Evolutionary conservation across 2,329 filamentous ascomycete genomes (phyloP).

Genomic region (Sporothrix euskadiensis): DNA sequence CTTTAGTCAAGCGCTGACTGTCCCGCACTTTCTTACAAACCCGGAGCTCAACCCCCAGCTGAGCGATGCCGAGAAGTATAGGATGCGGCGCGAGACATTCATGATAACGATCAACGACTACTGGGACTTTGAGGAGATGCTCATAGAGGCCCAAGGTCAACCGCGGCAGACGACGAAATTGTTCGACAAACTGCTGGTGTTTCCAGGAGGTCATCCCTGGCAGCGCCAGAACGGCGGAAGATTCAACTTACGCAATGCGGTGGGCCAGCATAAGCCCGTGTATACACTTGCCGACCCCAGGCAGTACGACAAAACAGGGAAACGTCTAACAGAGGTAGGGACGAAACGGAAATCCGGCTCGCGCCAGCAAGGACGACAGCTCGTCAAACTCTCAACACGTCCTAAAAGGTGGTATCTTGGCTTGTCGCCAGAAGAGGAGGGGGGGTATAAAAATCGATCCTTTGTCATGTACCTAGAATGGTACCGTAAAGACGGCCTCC

Average conservation of each 20-base stretch:
- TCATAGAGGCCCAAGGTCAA: not conserved
- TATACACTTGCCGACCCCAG: not conserved
- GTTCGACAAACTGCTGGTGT: not conserved
- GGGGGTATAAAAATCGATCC: not conserved
- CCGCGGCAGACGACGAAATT: not conserved
- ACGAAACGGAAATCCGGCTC: not conserved
- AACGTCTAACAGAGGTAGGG: not conserved
- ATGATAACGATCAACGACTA: not conserved
- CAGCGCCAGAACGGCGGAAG: not conserved
- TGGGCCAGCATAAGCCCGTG: not conserved
- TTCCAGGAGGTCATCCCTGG: not conserved
- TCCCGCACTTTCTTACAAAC: not conserved
- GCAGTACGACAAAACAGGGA: not conserved
- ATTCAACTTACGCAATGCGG: not conserved
- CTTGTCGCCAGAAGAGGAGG: not conserved
- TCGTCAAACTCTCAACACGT: not conserved
- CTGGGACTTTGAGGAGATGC: not conserved
- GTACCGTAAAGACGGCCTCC: not conserved
- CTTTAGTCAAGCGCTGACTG: not conserved
- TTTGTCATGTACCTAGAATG: not conserved
- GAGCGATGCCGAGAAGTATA: not conserved
- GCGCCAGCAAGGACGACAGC: not conserved
- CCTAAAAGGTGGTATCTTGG: not conserved
- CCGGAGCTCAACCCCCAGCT: constrained; percentile 23
- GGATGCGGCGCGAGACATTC: not conserved